Evolutionary conservation across 768 basidiomycete genomes (phyloP), one percentile per base, ranked within the genome.

Genomic region (Tephrocybe rancida): DNA sequence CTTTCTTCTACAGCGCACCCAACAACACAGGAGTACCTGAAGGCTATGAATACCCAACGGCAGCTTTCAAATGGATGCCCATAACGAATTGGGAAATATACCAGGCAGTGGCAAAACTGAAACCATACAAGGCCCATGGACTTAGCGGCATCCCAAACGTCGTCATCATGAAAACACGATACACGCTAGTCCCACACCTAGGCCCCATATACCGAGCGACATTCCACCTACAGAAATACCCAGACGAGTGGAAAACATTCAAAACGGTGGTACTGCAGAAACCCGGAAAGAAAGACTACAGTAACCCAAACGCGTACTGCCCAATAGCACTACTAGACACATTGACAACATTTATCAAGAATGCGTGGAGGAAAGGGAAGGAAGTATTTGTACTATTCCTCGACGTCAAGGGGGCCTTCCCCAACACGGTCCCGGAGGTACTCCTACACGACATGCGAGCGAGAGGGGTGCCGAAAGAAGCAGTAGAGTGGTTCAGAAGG

Each of bases 341-440:
- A 45, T 55, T 13, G 65, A 61, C 2, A 56, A 56, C 67, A 0
- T 67, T 58, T 6, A 60, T 78, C 16, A 67, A 74, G 39, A 67
- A 72, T 13, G 70, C 73, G 0, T 77, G 74, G 75, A 29, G 68
- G 1, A 54, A 49, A 16, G 26, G 52, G 0, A 49, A 66, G 18
- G 74, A 72, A 0, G 72, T 59, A 0, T 62, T 67, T 0, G 58
- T 59, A 0, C 57, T 76, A 0, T 72, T 68, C 46, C 59, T 75
- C 0, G 73, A 78, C 56, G 71, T 76, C 0, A 64, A 76, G 52
- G 73, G 67, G 0, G 74, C 73, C 0, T 77, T 75, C 48, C 75
- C 69, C 0, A 73, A 66, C 48, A 65, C 61, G 0, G 65, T 59
- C 0, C 56, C 60, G 0, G 58, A 64, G 11, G 32, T 46, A 0